These are phyloP conservation scores for Fomes fomentarius DNA, from an alignment of 1,284 basidiomycete species.

Conservation along the genomic window DNA sequence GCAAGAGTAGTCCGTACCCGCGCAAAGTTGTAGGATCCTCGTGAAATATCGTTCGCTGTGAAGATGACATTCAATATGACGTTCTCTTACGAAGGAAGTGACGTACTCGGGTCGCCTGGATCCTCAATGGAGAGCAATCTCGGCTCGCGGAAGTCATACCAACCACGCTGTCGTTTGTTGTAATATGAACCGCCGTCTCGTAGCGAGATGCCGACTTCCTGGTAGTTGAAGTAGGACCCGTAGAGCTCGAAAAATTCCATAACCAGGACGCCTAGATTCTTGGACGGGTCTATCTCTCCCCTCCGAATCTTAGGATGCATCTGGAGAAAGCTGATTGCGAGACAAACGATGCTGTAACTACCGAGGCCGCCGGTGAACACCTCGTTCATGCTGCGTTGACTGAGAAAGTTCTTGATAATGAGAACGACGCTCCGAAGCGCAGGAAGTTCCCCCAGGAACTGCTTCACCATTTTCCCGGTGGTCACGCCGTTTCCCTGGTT, in stretches of 20 bases:
- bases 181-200: conserved; percentile 86
- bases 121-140: conserved; percentile 89
- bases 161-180: conserved; percentile 78
- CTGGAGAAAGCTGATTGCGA: conserved; percentile 93
- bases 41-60: conserved; percentile 91
- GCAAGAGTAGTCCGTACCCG: conserved; percentile 84
- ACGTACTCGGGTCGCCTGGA: conserved; percentile 88
- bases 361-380: conserved; percentile 95
- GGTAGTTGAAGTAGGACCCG: conserved; percentile 90
- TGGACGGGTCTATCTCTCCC: conserved; percentile 84
- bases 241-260: conserved; percentile 98
- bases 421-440: conserved; percentile 84
- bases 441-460: conserved; percentile 76
- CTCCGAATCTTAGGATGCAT: conserved; percentile 94
- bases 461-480: conserved; percentile 82
- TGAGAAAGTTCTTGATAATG: conserved; percentile 89
- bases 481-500: conserved; percentile 88
- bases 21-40: conserved; percentile 83
- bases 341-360: conserved; percentile 92
- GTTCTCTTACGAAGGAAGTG: conserved; percentile 4
- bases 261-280: conserved; percentile 90
- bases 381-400: conserved; percentile 94
- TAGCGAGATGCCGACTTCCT: conserved; percentile 89
- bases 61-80: conserved; percentile 4
- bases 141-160: conserved; percentile 66